Percentiles rank a stretch among this genome's conserved stretches.
phyloP scores from a whole-genome alignment of 179 eudicot genomes.

The Gypsophila paniculata region DNA sequence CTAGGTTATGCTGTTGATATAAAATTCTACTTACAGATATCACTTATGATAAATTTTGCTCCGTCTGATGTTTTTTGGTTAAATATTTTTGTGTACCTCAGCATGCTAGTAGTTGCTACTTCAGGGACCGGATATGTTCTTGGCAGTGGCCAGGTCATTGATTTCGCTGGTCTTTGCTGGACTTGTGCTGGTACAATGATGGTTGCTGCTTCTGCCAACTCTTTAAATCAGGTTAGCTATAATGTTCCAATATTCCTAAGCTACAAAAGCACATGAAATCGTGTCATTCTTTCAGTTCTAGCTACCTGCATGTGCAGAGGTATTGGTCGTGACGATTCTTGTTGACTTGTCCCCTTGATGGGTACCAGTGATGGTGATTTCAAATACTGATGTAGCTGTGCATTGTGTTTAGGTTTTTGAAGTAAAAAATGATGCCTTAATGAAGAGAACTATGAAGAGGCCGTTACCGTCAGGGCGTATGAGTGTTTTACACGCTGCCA shows the following conservation, averaged over 20 bases:
- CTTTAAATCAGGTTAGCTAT: conserved; percentile 80
- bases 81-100: conserved; percentile 28
- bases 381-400: neutral
- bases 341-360: neutral
- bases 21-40: neutral
- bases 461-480: conserved; percentile 89
- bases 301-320: neutral
- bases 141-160: conserved; percentile 81
- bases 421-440: conserved; percentile 70
- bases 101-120: conserved; percentile 93
- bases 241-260: neutral
- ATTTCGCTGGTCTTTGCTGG: conserved; percentile 78
- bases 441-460: conserved; percentile 85
- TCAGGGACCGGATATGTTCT: conserved; percentile 94
- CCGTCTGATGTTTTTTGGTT: neutral
- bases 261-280: neutral
- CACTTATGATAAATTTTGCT: neutral
- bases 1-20: neutral
- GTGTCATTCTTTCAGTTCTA: neutral
- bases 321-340: neutral
- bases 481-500: conserved; percentile 59
- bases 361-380: neutral
- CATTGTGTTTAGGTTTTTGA: conserved; percentile 58
- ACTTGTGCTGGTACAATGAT: conserved; percentile 99
- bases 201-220: conserved; percentile 91